Conservation (phyloP, 2,329 filamentous ascomycete genomes). For the Botrytis paeoniae region DNA sequence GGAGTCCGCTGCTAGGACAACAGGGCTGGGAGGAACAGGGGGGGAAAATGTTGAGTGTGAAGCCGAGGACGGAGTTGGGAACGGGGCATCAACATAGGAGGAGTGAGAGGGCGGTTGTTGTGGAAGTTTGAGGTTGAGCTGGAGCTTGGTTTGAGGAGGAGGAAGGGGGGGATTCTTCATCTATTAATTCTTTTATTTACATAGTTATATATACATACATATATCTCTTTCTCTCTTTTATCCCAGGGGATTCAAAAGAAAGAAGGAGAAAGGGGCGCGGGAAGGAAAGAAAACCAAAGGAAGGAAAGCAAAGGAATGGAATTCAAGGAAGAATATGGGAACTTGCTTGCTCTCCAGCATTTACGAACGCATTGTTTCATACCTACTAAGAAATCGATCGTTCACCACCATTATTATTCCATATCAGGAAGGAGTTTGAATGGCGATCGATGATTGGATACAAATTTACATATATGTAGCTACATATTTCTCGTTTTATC, state of each 20-base stretch:
- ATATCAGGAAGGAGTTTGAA: too few relatives aligned
- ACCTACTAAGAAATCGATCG: too few relatives aligned
- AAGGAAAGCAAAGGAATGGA: not conserved
- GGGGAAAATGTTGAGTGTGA: not conserved
- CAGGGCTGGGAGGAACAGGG: not conserved
- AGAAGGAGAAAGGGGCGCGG: too few relatives aligned
- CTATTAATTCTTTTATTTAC: not conserved
- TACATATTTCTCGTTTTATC: too few relatives aligned
- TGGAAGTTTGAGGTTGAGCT: not conserved
- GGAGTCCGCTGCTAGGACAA: not conserved
- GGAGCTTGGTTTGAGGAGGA: too few relatives aligned
- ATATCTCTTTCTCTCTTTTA: not conserved
- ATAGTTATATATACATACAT: not conserved
- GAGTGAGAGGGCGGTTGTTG: constrained; percentile 1
- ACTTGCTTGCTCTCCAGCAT: too few relatives aligned
- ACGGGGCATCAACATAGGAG: not conserved
- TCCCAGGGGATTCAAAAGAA: not conserved
- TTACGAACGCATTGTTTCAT: not conserved
- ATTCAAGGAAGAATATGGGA: not conserved
- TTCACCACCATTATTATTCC: too few relatives aligned
- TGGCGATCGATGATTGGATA: too few relatives aligned
- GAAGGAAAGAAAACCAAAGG: not conserved
- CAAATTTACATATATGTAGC: too few relatives aligned
- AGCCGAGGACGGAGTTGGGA: not conserved
- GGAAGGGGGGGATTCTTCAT: not conserved